phyloP scores from a whole-genome alignment of 148 eudicot species.

The Cornus controversa region DNA sequence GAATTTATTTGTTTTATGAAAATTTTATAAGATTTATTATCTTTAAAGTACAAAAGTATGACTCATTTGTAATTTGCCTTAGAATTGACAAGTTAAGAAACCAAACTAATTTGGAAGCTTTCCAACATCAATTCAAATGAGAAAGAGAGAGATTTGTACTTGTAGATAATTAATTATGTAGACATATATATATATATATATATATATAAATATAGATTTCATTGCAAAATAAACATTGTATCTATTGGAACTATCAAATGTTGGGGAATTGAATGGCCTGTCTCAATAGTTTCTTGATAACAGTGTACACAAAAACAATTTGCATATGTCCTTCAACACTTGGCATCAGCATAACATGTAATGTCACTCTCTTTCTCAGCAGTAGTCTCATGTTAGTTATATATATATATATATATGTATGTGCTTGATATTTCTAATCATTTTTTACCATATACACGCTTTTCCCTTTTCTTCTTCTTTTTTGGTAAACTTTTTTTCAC shows the following conservation, averaged over 20 bases:
- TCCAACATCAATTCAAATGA: background rate
- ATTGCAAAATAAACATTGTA: background rate
- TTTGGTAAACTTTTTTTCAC: background rate
- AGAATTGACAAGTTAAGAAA: too few species aligned
- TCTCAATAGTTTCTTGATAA: background rate
- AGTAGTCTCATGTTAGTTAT: too few species aligned
- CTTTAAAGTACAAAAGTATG: too few species aligned
- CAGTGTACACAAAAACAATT: background rate
- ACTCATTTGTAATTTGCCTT: too few species aligned
- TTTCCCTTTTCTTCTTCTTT: background rate
- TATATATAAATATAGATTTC: too few species aligned
- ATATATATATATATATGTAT: too few species aligned
- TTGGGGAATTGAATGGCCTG: background rate
- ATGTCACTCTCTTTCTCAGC: background rate
- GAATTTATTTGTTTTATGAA: too few species aligned
- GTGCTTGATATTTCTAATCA: too few species aligned
- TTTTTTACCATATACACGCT: too few species aligned
- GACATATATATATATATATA: too few species aligned
- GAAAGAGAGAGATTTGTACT: background rate
- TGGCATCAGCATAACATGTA: background rate
- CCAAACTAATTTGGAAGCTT: too few species aligned
- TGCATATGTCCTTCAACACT: background rate
- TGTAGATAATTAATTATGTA: background rate
- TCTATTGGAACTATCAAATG: background rate
- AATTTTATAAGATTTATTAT: too few species aligned